Base-by-base conservation (phyloP, 2,329 filamentous ascomycete species). In the Fusarium sublunatum region DNA sequence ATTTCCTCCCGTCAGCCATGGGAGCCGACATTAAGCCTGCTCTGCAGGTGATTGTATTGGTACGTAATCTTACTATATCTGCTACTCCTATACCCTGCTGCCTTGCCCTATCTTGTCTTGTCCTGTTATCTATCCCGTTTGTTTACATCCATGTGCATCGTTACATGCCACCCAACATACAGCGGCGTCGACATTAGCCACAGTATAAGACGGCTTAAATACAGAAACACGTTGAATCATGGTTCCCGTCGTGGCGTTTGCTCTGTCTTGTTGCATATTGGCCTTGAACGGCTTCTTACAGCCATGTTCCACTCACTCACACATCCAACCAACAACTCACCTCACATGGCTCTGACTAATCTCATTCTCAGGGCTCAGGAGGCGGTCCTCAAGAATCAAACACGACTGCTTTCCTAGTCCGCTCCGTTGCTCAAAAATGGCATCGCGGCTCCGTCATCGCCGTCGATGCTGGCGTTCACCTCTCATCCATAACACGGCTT, bases 391-490 rank as follows among this genome's bases (percentile, higher is more conserved):
- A 87, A 70, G 95, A 99, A 82, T 89, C 92, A 75, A 95, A 93
- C 74, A 90, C 92, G 24, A 97, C 94, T 0, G 92, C 93, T 3
- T 88, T 98, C 55, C 86, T 99, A 19, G 91, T 98, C 42, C 90
- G 94, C 42, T 94, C 94, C 5, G 83, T 90, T 9, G 86, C 88
- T 28, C 86, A 90, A 48, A 86, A 88, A 61, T 99, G 95, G 95
- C 81, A 84, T 44, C 90, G 88, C 69, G 89, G 91, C 40, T 97
- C 93, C 0, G 77, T 97, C 36, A 82, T 98, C 26, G 93, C 94
- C n/a, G 90, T 99, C 48, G 95, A 99, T 79, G 93, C 93, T 9
- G 95, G 95, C 43, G 92, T 93, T 29, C 91, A 97, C 74, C 85
- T 99, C 36, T 88, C 91, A 26, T 88, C 92, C 52, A 97, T 99